A percentile compares a stretch with the other conserved stretches of the same genome.
phyloP scores from a whole-genome alignment of 176 grass and related monocot genomes.

The Musa troglodytarum region DNA sequence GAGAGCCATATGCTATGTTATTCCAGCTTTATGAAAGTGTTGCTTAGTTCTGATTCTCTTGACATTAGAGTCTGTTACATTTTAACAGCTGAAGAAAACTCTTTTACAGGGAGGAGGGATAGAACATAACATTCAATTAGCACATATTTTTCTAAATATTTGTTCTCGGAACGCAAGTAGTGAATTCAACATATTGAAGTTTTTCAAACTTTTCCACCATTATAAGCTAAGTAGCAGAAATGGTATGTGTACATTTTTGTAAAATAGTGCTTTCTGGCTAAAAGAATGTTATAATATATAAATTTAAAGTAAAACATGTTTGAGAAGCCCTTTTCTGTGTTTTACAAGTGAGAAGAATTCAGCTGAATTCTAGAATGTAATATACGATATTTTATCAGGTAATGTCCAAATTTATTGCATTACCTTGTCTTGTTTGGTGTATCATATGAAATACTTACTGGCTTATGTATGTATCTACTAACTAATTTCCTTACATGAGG shows the following conservation, averaged over 20 bases:
- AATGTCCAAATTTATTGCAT: neutral
- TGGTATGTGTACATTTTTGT: neutral
- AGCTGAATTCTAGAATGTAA: neutral
- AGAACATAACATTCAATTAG: neutral
- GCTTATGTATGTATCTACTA: too few species aligned
- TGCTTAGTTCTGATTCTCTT: too few species aligned
- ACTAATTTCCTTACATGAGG: too few species aligned
- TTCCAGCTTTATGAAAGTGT: too few species aligned
- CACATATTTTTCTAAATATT: neutral
- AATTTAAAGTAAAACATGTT: neutral
- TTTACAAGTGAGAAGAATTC: neutral
- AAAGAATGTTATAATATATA: neutral
- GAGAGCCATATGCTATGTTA: too few species aligned
- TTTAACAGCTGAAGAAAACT: too few species aligned
- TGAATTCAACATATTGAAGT: neutral
- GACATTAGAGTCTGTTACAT: too few species aligned
- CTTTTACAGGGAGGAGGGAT: too few species aligned
- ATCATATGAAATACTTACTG: neutral
- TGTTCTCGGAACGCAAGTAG: neutral
- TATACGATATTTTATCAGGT: neutral
- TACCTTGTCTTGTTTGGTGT: neutral
- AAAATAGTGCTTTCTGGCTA: neutral
- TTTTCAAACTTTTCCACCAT: neutral
- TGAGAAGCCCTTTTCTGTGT: neutral
- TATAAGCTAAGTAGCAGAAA: neutral